Conservation (phyloP, 257 asterid genomes). For the Ligustrum vulgare region DNA sequence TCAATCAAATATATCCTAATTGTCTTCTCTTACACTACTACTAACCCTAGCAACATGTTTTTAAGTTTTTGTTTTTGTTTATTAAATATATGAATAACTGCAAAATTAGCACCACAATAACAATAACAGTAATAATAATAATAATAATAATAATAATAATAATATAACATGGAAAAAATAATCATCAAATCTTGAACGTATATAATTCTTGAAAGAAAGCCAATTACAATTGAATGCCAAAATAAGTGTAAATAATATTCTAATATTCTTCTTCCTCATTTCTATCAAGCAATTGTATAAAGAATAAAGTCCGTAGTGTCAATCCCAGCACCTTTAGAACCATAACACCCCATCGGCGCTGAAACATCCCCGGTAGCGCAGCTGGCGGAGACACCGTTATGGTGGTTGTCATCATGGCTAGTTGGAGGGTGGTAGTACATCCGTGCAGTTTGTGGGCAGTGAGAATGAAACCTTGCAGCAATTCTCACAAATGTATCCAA, state of each 20-base stretch:
- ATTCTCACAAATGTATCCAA: conserved; percentile 40
- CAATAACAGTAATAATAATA: too few relatives aligned
- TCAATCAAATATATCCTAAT: too few relatives aligned
- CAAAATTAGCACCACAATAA: too few relatives aligned
- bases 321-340: conserved; percentile 3
- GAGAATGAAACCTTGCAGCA: conserved; percentile 46
- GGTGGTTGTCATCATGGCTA: conserved; percentile 15
- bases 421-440: conserved; percentile 50
- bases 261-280: not conserved
- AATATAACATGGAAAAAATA: too few relatives aligned
- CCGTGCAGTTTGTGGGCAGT: conserved; percentile 46
- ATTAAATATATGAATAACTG: too few relatives aligned
- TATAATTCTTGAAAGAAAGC: not conserved
- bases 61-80: too few relatives aligned
- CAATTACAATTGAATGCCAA: not conserved
- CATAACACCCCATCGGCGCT: conserved; percentile 9
- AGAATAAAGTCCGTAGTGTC: not conserved
- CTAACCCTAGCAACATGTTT: too few relatives aligned
- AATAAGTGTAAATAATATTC: not conserved
- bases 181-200: too few relatives aligned
- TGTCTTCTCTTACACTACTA: too few relatives aligned
- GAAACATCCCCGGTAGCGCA: conserved; percentile 11
- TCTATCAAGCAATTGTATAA: not conserved
- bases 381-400: not conserved
- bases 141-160: too few relatives aligned